Evolutionary conservation across 2,329 filamentous ascomycete species (phyloP).

Genomic region (Beauveria asiatica): DNA sequence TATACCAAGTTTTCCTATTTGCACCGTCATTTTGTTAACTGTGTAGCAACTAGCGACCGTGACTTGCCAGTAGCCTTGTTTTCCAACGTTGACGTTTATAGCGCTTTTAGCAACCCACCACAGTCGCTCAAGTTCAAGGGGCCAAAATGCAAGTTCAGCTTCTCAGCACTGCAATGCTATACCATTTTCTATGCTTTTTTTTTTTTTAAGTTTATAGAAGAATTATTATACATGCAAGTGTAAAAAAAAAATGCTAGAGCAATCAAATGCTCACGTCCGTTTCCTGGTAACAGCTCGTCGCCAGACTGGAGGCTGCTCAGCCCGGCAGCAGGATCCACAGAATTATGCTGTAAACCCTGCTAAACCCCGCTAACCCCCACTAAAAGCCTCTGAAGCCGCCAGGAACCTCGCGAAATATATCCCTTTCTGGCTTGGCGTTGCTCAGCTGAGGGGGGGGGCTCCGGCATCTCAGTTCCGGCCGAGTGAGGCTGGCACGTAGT

Average conservation of each 20-base stretch:
- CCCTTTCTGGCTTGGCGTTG: neutral
- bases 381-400: neutral
- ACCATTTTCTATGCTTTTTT: no score
- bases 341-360: neutral
- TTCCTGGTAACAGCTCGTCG: neutral
- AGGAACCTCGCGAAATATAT: neutral
- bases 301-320: neutral
- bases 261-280: neutral
- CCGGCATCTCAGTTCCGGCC: constrained; percentile 2
- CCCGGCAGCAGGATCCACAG: neutral
- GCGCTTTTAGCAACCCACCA: no score
- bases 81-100: no score
- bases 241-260: neutral
- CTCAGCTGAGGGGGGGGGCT: neutral
- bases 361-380: neutral
- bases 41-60: no score
- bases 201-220: no score
- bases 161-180: no score
- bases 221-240: no score
- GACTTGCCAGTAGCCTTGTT: no score
- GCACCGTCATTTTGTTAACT: no score
- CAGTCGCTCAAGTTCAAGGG: no score
- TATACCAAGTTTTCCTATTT: no score
- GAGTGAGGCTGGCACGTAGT: neutral
- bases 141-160: no score